Base-by-base conservation (phyloP, 306 rosid genomes). In the Herpetospermum pedunculosum region DNA sequence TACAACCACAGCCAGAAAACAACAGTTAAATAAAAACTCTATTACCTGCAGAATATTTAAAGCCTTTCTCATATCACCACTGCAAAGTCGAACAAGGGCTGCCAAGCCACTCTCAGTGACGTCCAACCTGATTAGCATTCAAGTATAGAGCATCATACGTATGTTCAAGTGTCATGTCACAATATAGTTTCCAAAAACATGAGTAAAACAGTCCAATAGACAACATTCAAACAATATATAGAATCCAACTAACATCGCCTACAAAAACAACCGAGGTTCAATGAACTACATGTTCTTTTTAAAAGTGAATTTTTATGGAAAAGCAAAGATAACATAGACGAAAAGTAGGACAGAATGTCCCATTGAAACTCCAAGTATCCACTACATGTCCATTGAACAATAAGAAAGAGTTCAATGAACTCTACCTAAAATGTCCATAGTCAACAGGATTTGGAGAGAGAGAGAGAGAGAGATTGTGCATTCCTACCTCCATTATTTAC, bases 11-110 rank as follows among this genome's bases (percentile, higher is more conserved):
- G 14, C n/a, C 54, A 4, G 41, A 14, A 41, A 19, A n/a, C 19
- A 47, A 53, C 43, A 30, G 29, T 14, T 1, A n/a, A 43, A 28
- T 29, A 74, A 76, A 32, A 65, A 58, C 77, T 73, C 13, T 30
- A 32, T 64, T 76, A 92, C 98, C 98, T 92, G 98, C 84, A 92
- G 85, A 62, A 90, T 90, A 59, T 92, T 92, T 84, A 92, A 78
- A 29, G 92, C 98, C 86, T 85, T 92, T 84, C 98, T 90, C 96
- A 92, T 92, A 78, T 92, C 98, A 69, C 98, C 98, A 76, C 82
- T 90, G 88, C 98, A 85, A 41, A 92, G 96, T 65, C 95, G 86
- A 70, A 92, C 95, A 77, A 90, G 82, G 15, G 96, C 96, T 23
- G 77, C 87, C 75, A 92, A 81, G 74, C 98, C 96, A 79, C 79